Percentiles rank a stretch among this genome's conserved stretches.
Evolutionary conservation across 257 asterid species (phyloP).

Genomic region (Solanum piurae): DNA sequence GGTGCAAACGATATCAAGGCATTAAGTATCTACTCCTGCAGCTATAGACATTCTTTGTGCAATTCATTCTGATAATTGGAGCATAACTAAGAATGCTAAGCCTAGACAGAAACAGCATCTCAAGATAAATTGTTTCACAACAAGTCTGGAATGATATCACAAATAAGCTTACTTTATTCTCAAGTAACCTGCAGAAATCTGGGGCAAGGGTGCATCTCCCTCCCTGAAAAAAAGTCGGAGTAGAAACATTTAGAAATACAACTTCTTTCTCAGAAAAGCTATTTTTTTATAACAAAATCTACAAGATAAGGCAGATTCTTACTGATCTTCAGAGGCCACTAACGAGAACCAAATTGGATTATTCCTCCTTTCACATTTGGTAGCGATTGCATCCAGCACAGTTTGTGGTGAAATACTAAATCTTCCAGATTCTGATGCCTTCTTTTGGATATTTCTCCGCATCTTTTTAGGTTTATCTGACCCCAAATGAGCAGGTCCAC

Average conservation of each 20-base stretch:
- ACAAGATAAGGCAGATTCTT: slow-evolving; percentile 21
- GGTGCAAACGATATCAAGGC: background rate
- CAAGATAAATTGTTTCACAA: background rate
- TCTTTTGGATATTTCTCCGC: slow-evolving; percentile 59
- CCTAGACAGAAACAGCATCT: background rate
- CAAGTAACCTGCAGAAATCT: slow-evolving; percentile 74
- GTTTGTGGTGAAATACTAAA: slow-evolving; percentile 54
- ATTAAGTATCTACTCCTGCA: background rate
- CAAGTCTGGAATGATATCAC: background rate
- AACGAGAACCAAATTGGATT: slow-evolving; percentile 88
- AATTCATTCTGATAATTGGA: background rate
- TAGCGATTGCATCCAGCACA: slow-evolving; percentile 49
- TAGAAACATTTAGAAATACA: background rate
- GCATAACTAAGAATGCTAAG: background rate
- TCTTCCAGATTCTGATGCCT: slow-evolving; percentile 47
- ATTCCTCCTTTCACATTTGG: slow-evolving; percentile 39
- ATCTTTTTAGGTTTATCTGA: slow-evolving; percentile 62
- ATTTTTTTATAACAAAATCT: background rate
- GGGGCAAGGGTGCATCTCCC: slow-evolving; percentile 67
- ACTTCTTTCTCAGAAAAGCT: background rate
- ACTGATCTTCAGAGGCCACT: slow-evolving; percentile 73
- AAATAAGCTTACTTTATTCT: slow-evolving; percentile 65
- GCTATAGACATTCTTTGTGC: background rate
- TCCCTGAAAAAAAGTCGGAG: slow-evolving; percentile 41
- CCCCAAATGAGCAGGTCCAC: slow-evolving; percentile 38